Evolutionary conservation across 2,329 filamentous ascomycete genomes (phyloP), one percentile per base, ranked within the genome.

Genomic region (Monascus ruber): DNA sequence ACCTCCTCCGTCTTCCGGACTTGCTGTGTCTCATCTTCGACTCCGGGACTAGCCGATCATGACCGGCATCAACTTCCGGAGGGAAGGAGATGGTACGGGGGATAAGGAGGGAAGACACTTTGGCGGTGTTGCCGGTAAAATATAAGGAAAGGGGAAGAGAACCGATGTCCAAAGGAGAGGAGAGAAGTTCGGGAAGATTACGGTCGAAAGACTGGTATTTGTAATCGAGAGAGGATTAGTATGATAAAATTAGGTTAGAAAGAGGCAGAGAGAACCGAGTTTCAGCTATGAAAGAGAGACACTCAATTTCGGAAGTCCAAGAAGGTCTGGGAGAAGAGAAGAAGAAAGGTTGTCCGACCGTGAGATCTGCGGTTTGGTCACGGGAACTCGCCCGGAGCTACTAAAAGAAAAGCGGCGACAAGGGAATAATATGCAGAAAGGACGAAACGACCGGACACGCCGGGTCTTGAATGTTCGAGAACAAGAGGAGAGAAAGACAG

Each of bases 11-110:
- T 65, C 89, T 77, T 51, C 79, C 81, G 50, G 73, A 71, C 62
- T 82, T 79, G 56, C 74, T 73, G 55, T 81, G 75, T 53, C 59
- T 67, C 69, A 73, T 77, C 62, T 64, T 73, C 65, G 77, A 77
- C 77, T 57, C 68, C 65, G 58, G 72, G 65, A 68, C 74, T 66
- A 67, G 73, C 71, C 65, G 59, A 40, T 59, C 55, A 42, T 60
- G 61, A 53, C 73, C 79, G 73, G 67, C 79, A 74, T 84, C 82
- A 54, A 80, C 77, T 69, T 82, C 81, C 72, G 81, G 81, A 73
- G 87, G 83, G 76, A 91, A 93, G 66, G 85, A 87, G 74, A 91
- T 82, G 73, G 85, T 86, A 64, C 85, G 85, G 65, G 85, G 82
- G 58, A 93, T 77, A 59, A 94, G 74, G 67, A 91, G 81, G 64